These are phyloP conservation scores for Helicocarpus griseus DNA, from an alignment of 2,329 filamentous ascomycete species.

Conservation along the genomic window DNA sequence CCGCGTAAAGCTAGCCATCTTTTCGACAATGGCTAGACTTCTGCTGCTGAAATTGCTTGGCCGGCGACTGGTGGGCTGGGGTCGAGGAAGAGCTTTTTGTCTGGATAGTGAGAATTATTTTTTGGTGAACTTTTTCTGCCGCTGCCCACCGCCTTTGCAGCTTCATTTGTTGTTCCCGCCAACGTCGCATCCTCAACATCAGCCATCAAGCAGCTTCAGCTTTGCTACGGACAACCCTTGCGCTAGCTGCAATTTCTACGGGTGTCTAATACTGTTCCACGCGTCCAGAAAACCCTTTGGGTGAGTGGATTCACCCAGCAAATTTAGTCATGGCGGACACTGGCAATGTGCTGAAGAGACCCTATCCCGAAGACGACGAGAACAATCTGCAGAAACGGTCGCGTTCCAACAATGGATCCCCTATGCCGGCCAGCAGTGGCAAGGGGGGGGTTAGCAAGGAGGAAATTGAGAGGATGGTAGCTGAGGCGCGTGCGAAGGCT, in stretches of 20 bases:
- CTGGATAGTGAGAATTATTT: too few relatives aligned
- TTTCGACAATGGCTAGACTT: conserved; percentile 5
- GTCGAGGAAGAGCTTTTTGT: too few relatives aligned
- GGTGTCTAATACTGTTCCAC: not conserved
- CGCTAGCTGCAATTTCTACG: not conserved
- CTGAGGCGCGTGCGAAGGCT: conserved; percentile 39
- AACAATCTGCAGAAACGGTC: conserved; percentile 37
- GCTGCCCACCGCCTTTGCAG: conserved; percentile 21
- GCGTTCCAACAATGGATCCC: conserved; percentile 42
- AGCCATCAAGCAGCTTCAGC: not conserved
- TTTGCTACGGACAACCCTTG: not conserved
- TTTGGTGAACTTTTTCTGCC: conserved; percentile 38
- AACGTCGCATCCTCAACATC: conserved; percentile 3
- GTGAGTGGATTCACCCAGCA: conserved; percentile 7
- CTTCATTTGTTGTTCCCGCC: not conserved
- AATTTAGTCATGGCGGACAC: conserved; percentile 34
- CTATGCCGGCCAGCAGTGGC: conserved; percentile 30
- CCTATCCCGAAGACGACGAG: conserved; percentile 39
- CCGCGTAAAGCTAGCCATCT: conserved; percentile 48
- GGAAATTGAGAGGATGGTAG: conserved; percentile 40
- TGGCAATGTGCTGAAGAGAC: conserved; percentile 38
- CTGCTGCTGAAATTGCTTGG: not conserved
- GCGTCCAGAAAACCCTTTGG: conserved; percentile 2
- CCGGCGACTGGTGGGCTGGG: not conserved
- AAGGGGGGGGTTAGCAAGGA: conserved; percentile 25